A percentile compares a stretch with the other conserved stretches of the same genome.
Evolutionary conservation across 164 flowering plant genomes (phyloP).

Genomic region (Stephania yunnanensis): DNA sequence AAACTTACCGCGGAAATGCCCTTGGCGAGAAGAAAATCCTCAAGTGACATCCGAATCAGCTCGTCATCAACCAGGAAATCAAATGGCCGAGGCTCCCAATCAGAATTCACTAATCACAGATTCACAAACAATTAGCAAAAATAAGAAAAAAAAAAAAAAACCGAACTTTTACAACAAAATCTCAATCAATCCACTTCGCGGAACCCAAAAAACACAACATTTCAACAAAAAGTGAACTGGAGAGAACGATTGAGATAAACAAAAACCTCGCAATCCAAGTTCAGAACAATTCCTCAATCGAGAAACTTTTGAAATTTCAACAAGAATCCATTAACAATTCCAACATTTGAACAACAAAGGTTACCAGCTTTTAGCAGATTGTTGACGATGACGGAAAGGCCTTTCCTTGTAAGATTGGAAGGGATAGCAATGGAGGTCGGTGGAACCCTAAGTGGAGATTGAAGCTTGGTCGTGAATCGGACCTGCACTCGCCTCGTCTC

Average conservation of each 20-base stretch:
- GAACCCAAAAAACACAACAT: no score
- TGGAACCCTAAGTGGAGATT: slow-evolving; percentile 52
- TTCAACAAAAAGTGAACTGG: neutral
- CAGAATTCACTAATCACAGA: slow-evolving; percentile 42
- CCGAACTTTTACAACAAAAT: neutral
- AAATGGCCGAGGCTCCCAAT: slow-evolving; percentile 63
- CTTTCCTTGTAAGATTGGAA: slow-evolving; percentile 55
- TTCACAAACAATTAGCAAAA: neutral
- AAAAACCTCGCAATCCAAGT: no score
- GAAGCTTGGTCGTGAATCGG: slow-evolving; percentile 74
- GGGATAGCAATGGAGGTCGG: slow-evolving; percentile 64
- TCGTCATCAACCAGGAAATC: slow-evolving; percentile 86
- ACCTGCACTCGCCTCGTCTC: slow-evolving; percentile 57
- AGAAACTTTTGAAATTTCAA: neutral
- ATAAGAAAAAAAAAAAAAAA: neutral
- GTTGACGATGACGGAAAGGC: slow-evolving; percentile 76
- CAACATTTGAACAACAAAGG: neutral
- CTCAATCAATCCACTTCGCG: no score
- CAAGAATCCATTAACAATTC: neutral
- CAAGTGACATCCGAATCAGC: slow-evolving; percentile 81
- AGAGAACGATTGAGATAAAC: neutral
- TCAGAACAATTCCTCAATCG: no score
- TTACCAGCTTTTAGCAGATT: slow-evolving; percentile 57
- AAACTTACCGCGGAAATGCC: slow-evolving; percentile 82
- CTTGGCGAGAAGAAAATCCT: slow-evolving; percentile 81